A percentile compares a stretch with the other conserved stretches of the same genome.
These are phyloP conservation scores for Craterostigma plantagineum DNA, from an alignment of 257 asterid genomes.

Conservation along the genomic window DNA sequence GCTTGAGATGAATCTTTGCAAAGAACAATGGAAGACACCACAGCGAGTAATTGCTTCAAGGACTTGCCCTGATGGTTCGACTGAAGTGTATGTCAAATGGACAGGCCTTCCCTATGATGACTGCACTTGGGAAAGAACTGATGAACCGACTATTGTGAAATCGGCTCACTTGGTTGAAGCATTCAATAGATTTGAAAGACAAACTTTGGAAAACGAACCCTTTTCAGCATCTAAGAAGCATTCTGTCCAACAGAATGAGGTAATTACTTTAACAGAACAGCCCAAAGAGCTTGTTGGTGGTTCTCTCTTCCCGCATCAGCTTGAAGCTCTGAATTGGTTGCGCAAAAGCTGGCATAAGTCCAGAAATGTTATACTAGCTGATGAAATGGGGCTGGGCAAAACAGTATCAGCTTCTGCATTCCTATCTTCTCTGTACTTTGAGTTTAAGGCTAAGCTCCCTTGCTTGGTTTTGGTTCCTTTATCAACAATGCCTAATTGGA, in stretches of 20 bases:
- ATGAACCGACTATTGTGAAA: constrained; percentile 51
- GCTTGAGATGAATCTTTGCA: constrained; percentile 51
- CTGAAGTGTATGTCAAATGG: constrained; percentile 79
- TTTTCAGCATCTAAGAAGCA: constrained; percentile 21
- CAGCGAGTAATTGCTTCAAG: constrained; percentile 71
- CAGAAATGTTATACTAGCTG: constrained; percentile 94
- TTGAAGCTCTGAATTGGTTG: constrained; percentile 97
- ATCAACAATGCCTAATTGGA: constrained; percentile 98
- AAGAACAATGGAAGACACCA: constrained; percentile 86
- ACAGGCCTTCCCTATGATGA: constrained; percentile 79
- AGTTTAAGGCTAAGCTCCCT: constrained; percentile 71
- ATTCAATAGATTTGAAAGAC: constrained; percentile 55
- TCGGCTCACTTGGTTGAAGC: constrained; percentile 47
- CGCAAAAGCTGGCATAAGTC: constrained; percentile 88
- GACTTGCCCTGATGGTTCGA: constrained; percentile 40
- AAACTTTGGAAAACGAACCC: constrained; percentile 39
- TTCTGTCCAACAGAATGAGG: constrained; percentile 29
- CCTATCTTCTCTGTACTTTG: constrained; percentile 59
- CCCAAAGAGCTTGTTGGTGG: constrained; percentile 85
- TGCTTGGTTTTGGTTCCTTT: constrained; percentile 94
- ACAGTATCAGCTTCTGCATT: constrained; percentile 95
- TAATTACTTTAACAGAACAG: constrained; percentile 67
- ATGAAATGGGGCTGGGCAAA: constrained; percentile 99
- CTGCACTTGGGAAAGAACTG: constrained; percentile 92
- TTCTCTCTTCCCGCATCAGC: constrained; percentile 81